These are phyloP conservation scores for Aspergillus carlsbadensis DNA, from an alignment of 495 filamentous ascomycete genomes.

Conservation along the genomic window DNA sequence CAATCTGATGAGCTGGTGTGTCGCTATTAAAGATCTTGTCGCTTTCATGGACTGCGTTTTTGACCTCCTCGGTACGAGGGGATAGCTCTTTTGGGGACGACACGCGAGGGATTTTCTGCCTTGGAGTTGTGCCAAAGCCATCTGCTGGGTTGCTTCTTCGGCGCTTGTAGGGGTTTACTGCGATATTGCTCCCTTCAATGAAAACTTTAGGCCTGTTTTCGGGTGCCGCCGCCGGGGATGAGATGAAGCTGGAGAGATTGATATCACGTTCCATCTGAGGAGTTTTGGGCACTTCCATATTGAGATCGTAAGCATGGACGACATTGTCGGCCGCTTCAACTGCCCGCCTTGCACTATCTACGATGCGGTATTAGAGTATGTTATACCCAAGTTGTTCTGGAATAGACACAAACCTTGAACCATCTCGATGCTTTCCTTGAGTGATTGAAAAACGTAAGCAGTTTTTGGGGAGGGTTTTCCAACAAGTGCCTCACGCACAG, in stretches of 20 bases:
- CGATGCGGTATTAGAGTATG: slow-evolving; percentile 6
- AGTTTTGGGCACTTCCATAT: slow-evolving; percentile 76
- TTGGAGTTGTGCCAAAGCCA: slow-evolving; percentile 31
- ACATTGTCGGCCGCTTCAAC: slow-evolving; percentile 84
- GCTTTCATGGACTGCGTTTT: slow-evolving; percentile 50
- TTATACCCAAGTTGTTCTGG: background rate
- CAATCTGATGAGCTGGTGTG: slow-evolving; percentile 37
- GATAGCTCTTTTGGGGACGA: slow-evolving; percentile 42
- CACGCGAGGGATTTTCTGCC: slow-evolving; percentile 39
- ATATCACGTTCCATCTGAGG: slow-evolving; percentile 41
- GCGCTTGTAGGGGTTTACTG: slow-evolving; percentile 50
- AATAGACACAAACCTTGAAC: slow-evolving; percentile 51
- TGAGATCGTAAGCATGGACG: slow-evolving; percentile 82
- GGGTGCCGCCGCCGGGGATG: slow-evolving; percentile 16
- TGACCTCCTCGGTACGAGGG: slow-evolving; percentile 49
- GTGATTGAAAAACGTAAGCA: slow-evolving; percentile 56
- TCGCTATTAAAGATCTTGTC: slow-evolving; percentile 46
- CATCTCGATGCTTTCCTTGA: slow-evolving; percentile 74
- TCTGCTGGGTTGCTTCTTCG: slow-evolving; percentile 46
- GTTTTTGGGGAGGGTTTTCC: slow-evolving; percentile 49
- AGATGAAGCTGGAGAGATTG: slow-evolving; percentile 28
- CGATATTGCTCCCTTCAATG: slow-evolving; percentile 46
- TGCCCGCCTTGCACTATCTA: slow-evolving; percentile 71
- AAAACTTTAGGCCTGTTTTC: slow-evolving; percentile 41
- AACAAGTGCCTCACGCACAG: slow-evolving; percentile 67